Conservation (phyloP, 345 rosid species). For the Populus pruinosa region DNA sequence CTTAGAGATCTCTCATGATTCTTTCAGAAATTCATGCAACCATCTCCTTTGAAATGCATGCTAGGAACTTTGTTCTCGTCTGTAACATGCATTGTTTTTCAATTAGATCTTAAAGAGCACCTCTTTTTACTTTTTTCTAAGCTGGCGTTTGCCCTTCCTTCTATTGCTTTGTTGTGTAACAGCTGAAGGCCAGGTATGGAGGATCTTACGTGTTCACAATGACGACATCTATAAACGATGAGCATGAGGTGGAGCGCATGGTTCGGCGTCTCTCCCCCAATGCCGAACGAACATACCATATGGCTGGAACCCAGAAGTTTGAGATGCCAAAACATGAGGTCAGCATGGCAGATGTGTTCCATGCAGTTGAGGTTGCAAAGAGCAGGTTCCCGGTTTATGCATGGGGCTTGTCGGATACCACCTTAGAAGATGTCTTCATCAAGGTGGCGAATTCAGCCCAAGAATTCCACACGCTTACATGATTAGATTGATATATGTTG, state of each 20-base stretch:
- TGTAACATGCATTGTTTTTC: too few species aligned
- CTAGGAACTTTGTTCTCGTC: too few species aligned
- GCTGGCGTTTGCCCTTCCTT: too few species aligned
- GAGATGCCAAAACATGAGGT: slow-evolving; percentile 84
- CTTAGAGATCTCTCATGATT: neutral
- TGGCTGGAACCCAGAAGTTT: slow-evolving; percentile 91
- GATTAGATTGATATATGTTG: neutral
- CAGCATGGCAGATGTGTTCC: slow-evolving; percentile 65
- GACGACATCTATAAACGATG: slow-evolving; percentile 62
- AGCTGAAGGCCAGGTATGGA: slow-evolving; percentile 84
- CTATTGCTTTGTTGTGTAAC: slow-evolving; percentile 4
- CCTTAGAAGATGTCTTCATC: slow-evolving; percentile 95
- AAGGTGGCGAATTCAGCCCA: slow-evolving; percentile 54
- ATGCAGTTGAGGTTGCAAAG: slow-evolving; percentile 80
- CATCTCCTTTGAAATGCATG: too few species aligned
- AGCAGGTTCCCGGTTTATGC: slow-evolving; percentile 69
- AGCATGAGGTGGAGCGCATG: slow-evolving; percentile 63
- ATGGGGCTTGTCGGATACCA: slow-evolving; percentile 94
- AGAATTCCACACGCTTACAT: neutral
- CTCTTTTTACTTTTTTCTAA: too few species aligned
- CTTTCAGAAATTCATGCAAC: too few species aligned
- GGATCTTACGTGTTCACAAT: slow-evolving; percentile 82
- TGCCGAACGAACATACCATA: slow-evolving; percentile 72
- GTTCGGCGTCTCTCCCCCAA: slow-evolving; percentile 57
- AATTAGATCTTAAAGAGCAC: too few species aligned